Base-by-base conservation (phyloP, 345 rosid species). In the Hevea brasiliensis region DNA sequence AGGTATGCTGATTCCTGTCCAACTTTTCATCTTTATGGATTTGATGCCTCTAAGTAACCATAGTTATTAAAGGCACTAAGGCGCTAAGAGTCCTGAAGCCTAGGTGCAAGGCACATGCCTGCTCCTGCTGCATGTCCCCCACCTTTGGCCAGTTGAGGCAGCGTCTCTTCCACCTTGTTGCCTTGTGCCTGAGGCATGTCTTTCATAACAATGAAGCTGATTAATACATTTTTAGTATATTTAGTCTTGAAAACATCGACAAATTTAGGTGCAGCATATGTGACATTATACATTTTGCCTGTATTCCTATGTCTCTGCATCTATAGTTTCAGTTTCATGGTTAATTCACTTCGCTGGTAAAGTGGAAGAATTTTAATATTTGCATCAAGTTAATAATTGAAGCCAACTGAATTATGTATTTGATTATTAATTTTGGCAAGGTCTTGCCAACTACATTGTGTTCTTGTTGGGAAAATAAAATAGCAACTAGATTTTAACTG, bases 1-100 rank as follows among this genome's bases (percentile, higher is more conserved):
- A 88, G 91, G 98, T 91, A 76, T 62, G 69, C 59, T 14, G 12
- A 45, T 35, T 40, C 62, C 50, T 67, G 24, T 60, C 20, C 10
- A 27, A 56, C 20, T 7, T 51, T 41, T 21, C 20, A n/a, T 6
- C 59, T 51, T 42, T 51, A 32, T 27, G 63, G 61, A 66, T 12
- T 70, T 42, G 32, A 12, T 61, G 15, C 50, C 29, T 42, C 17
- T 73, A 35, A 66, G n/a, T n/a, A n/a, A n/a, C n/a, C n/a, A n/a
- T n/a, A n/a, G n/a, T n/a, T n/a, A n/a, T n/a, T n/a, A n/a, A n/a
- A n/a, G n/a, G n/a, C n/a, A n/a, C n/a, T n/a, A n/a, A n/a, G n/a
- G n/a, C n/a, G n/a, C n/a, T n/a, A n/a, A n/a, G n/a, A n/a, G n/a
- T n/a, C n/a, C n/a, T n/a, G n/a, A n/a, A n/a, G n/a, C n/a, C n/a